A percentile compares a stretch with the other conserved stretches of the same genome.
Conservation (phyloP, 2,329 filamentous ascomycete species). For the Aspergillus ruber region DNA sequence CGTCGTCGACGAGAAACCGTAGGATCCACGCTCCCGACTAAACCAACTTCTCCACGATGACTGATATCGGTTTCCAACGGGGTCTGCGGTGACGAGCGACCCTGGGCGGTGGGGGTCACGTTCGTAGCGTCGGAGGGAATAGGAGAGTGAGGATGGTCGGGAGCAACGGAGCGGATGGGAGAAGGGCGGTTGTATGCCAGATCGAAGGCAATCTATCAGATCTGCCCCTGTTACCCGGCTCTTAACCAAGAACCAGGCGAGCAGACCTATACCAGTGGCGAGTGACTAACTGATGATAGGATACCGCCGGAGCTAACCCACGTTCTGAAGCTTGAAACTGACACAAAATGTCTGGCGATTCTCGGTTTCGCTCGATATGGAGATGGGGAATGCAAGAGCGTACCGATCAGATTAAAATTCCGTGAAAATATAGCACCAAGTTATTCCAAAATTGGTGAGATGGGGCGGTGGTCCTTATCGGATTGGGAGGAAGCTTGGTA, state of each 20-base stretch:
- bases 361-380: slow-evolving; percentile 1
- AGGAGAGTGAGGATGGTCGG: slow-evolving; percentile 61
- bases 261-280: slow-evolving; percentile 32
- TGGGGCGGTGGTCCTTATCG: neutral
- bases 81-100: slow-evolving; percentile 16
- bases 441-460: neutral
- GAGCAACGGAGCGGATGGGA: slow-evolving; percentile 53
- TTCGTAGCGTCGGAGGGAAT: slow-evolving; percentile 44
- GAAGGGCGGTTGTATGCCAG: slow-evolving; percentile 65
- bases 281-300: slow-evolving; percentile 13
- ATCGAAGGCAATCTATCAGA: slow-evolving; percentile 51
- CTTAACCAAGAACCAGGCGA: slow-evolving; percentile 39
- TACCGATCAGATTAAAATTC: neutral
- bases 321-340: slow-evolving; percentile 9
- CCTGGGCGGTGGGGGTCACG: slow-evolving; percentile 35
- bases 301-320: slow-evolving; percentile 18
- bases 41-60: slow-evolving; percentile 7
- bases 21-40: slow-evolving; percentile 9
- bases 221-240: slow-evolving; percentile 37
- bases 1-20: slow-evolving; percentile 21
- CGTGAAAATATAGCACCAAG: neutral
- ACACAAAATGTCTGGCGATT: neutral
- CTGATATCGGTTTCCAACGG: slow-evolving; percentile 8
- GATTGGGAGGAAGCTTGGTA: neutral
- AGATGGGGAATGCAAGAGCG: slow-evolving; percentile 5